A percentile compares a stretch with the other conserved stretches of the same genome.
phyloP scores from a whole-genome alignment of 495 filamentous ascomycete species.

The Aspergillus carlsbadensis region DNA sequence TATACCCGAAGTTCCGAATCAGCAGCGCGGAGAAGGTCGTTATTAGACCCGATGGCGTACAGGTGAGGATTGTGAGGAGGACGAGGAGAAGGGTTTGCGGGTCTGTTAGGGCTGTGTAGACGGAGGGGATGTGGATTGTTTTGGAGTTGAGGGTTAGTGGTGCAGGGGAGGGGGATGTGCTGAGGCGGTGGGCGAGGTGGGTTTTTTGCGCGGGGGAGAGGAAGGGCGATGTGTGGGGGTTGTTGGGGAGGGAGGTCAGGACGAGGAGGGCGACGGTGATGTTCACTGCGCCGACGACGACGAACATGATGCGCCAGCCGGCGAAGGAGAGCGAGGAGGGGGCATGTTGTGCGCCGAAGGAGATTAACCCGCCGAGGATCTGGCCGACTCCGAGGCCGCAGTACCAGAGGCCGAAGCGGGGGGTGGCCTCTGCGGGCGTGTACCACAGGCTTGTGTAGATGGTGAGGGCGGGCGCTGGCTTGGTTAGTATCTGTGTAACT shows the following conservation, averaged over 20 bases:
- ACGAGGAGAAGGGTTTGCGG: slow-evolving; percentile 41
- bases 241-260: slow-evolving; percentile 52
- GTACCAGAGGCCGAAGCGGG: slow-evolving; percentile 66
- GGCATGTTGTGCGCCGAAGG: slow-evolving; percentile 61
- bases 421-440: slow-evolving; percentile 58
- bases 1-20: slow-evolving; percentile 46
- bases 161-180: slow-evolving; percentile 39
- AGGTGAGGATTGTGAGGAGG: slow-evolving; percentile 45
- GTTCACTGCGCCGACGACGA: slow-evolving; percentile 59
- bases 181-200: slow-evolving; percentile 27
- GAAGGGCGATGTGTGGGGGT: slow-evolving; percentile 51
- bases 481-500: neutral
- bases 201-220: slow-evolving; percentile 50
- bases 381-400: slow-evolving; percentile 61
- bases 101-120: slow-evolving; percentile 42
- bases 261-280: slow-evolving; percentile 50
- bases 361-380: slow-evolving; percentile 60
- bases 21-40: slow-evolving; percentile 50
- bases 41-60: slow-evolving; percentile 51
- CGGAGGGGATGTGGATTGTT: slow-evolving; percentile 33
- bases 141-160: slow-evolving; percentile 34
- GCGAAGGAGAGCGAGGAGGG: slow-evolving; percentile 29
- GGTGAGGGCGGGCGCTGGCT: slow-evolving; percentile 49
- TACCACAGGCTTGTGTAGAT: slow-evolving; percentile 58
- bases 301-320: slow-evolving; percentile 65